phyloP scores from a whole-genome alignment of 805 yeast genomes.

The Saitoella complicata region DNA sequence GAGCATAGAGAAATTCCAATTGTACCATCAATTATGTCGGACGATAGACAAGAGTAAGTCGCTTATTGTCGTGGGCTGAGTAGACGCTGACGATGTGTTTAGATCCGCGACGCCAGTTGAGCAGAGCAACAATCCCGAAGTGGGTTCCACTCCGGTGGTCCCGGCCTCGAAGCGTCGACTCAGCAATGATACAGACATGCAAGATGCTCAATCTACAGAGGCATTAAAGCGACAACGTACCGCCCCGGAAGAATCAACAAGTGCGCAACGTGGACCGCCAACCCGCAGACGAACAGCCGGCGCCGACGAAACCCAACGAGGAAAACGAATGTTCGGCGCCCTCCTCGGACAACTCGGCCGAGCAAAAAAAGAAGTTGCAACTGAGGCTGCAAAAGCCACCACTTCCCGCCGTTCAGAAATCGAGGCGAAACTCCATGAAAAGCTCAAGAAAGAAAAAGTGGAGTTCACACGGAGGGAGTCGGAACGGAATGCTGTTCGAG shows the following conservation, averaged over 20 bases:
- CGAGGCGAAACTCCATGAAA: neutral
- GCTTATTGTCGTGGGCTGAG: too few relatives aligned
- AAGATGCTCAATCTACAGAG: neutral
- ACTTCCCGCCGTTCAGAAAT: neutral
- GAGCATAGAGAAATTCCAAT: too few relatives aligned
- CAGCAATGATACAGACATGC: neutral
- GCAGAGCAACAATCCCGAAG: neutral
- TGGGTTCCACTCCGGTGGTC: neutral
- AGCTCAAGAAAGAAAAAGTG: neutral
- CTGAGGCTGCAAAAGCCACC: neutral
- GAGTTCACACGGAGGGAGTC: neutral
- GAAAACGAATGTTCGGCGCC: constrained; percentile 1
- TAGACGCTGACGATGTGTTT: too few relatives aligned
- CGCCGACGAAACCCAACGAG: neutral
- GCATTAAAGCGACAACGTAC: neutral
- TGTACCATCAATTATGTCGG: too few relatives aligned
- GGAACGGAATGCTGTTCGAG: too few relatives aligned
- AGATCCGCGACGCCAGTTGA: too few relatives aligned
- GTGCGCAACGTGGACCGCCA: neutral
- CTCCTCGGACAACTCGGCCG: neutral
- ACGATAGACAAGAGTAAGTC: too few relatives aligned
- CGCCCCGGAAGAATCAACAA: neutral
- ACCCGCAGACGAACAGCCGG: neutral
- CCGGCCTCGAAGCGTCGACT: neutral
- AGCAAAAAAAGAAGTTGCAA: neutral